These are phyloP conservation scores for Plenodomus lindquistii DNA, from an alignment of 2,329 filamentous ascomycete species.

Conservation along the genomic window DNA sequence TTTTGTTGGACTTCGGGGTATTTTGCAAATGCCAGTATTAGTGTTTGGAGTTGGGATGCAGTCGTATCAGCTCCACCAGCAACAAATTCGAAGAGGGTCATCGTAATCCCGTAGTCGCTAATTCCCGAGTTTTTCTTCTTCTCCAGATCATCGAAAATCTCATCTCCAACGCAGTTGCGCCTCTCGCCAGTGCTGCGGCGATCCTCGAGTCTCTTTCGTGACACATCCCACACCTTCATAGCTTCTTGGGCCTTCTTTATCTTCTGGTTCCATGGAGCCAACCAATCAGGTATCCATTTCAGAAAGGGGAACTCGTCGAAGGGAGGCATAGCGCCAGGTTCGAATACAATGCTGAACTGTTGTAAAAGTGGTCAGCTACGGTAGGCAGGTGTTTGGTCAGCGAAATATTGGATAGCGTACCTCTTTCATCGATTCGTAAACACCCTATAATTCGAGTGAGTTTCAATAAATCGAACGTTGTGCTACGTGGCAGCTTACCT, in stretches of 20 bases:
- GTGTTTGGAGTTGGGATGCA: constrained; percentile 18
- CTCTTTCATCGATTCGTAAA: not conserved
- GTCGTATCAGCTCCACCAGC: constrained; percentile 27
- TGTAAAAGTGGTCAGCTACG: constrained; percentile 1
- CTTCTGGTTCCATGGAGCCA: constrained; percentile 19
- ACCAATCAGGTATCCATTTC: constrained; percentile 21
- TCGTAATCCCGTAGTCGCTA: not conserved
- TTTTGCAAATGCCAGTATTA: constrained; percentile 26
- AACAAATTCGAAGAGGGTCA: not conserved
- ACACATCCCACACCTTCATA: too few relatives aligned
- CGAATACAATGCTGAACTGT: constrained; percentile 18
- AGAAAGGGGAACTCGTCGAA: constrained; percentile 30
- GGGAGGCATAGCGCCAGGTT: constrained; percentile 26
- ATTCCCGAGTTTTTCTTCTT: too few relatives aligned
- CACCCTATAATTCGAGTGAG: not conserved
- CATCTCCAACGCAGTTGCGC: too few relatives aligned
- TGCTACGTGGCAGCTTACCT: constrained; percentile 14
- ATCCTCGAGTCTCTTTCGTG: too few relatives aligned
- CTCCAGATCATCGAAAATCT: too few relatives aligned
- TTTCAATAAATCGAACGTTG: constrained; percentile 1
- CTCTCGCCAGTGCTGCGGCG: too few relatives aligned
- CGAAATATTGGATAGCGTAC: not conserved
- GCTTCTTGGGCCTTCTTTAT: too few relatives aligned
- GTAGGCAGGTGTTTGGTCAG: not conserved
- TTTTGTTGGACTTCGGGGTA: constrained; percentile 26